phyloP scores from a whole-genome alignment of 2,329 filamentous ascomycete species.

The Aspergillus transmontanensis region DNA sequence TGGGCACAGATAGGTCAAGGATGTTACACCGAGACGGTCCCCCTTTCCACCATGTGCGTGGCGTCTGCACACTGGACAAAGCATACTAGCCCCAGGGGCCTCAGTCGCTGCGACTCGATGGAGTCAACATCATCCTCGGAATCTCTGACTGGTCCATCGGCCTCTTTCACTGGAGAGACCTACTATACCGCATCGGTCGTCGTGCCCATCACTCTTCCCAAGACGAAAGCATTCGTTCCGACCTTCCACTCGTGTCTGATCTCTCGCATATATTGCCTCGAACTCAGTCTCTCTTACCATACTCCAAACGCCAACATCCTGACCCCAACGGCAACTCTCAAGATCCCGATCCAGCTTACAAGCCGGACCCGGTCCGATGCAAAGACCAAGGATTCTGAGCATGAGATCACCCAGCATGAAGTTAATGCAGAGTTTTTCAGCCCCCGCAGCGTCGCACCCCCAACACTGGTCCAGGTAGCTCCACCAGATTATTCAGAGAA shows the following conservation, averaged over 20 bases:
- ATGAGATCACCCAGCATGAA: slow-evolving; percentile 22
- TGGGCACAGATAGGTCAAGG: slow-evolving; percentile 50
- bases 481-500: background rate
- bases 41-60: slow-evolving; percentile 59
- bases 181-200: slow-evolving; percentile 67
- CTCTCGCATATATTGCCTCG: slow-evolving; percentile 64
- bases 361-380: slow-evolving; percentile 19
- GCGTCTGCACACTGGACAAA: slow-evolving; percentile 60
- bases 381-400: background rate
- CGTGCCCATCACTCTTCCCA: slow-evolving; percentile 64
- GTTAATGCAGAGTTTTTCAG: slow-evolving; percentile 26
- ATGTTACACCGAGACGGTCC: slow-evolving; percentile 55
- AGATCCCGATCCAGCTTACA: slow-evolving; percentile 48
- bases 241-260: slow-evolving; percentile 71
- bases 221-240: slow-evolving; percentile 64
- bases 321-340: slow-evolving; percentile 43
- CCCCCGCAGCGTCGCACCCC: slow-evolving; percentile 19
- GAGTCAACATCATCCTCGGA: slow-evolving; percentile 32
- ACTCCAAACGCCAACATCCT: slow-evolving; percentile 48
- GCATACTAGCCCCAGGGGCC: slow-evolving; percentile 40
- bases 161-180: slow-evolving; percentile 46
- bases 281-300: slow-evolving; percentile 59
- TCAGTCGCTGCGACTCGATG: slow-evolving; percentile 30
- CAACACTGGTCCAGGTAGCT: background rate
- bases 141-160: slow-evolving; percentile 35